These are phyloP conservation scores for Akebia trifoliata DNA, from an alignment of 164 flowering plant species.

Conservation along the genomic window DNA sequence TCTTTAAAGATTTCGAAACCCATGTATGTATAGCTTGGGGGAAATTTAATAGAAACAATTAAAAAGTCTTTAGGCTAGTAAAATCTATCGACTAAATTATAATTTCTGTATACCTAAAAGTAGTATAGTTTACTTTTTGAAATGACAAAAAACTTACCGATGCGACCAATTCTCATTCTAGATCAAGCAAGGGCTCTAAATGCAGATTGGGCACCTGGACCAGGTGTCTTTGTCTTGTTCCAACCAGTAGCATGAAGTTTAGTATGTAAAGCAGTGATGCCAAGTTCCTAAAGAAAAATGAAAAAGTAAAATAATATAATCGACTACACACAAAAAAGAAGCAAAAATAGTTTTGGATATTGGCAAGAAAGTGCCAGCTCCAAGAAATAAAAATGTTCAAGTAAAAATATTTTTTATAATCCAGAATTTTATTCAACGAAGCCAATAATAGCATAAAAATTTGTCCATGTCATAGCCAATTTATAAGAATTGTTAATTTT, in stretches of 20 bases:
- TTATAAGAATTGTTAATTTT: background rate
- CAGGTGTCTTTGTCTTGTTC: slow-evolving; percentile 90
- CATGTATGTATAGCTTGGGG: too few relatives aligned
- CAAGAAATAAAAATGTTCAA: background rate
- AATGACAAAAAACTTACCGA: slow-evolving; percentile 34
- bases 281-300: slow-evolving; percentile 53
- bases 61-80: too few relatives aligned
- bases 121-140: too few relatives aligned
- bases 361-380: background rate
- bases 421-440: background rate
- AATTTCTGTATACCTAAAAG: too few relatives aligned
- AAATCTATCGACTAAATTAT: too few relatives aligned
- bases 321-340: background rate
- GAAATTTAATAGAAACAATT: too few relatives aligned
- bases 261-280: slow-evolving; percentile 77
- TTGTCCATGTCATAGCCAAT: background rate
- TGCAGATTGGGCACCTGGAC: slow-evolving; percentile 94
- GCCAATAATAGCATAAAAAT: background rate
- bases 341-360: background rate
- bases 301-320: background rate
- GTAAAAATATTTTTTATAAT: background rate
- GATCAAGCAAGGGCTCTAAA: slow-evolving; percentile 89
- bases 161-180: slow-evolving; percentile 86
- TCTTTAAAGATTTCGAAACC: too few relatives aligned
- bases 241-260: slow-evolving; percentile 92